phyloP scores from a whole-genome alignment of 78 protist genomes.

The Dictyostelium capitatum region DNA sequence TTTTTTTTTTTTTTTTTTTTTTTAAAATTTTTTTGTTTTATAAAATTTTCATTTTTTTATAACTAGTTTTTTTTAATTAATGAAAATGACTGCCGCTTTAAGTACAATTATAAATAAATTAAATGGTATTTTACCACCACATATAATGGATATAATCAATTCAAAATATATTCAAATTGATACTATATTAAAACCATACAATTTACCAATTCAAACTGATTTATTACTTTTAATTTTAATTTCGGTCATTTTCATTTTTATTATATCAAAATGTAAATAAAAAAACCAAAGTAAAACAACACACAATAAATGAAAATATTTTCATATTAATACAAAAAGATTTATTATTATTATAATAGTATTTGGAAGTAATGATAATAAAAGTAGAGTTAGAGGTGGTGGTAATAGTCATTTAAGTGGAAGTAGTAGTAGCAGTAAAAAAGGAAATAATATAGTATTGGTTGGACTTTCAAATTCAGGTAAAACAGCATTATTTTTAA shows the following conservation, averaged over 20 bases:
- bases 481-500: constrained; percentile 48
- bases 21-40: no score
- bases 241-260: background rate
- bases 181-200: constrained; percentile 18
- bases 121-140: background rate
- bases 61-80: no score
- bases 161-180: constrained; percentile 3
- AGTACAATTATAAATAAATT: constrained; percentile 1
- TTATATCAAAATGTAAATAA: background rate
- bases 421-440: background rate
- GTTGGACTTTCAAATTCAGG: constrained; percentile 50
- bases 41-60: no score
- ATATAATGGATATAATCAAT: background rate
- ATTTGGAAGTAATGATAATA: constrained; percentile 8
- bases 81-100: no score
- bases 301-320: background rate
- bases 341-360: background rate
- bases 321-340: background rate
- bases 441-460: constrained; percentile 24
- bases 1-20: no score
- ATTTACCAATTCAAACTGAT: constrained; percentile 25
- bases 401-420: background rate
- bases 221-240: background rate
- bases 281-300: background rate
- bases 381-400: background rate